Conservation (phyloP, 192 early-diverging fungal genomes). For the Dissophora globulifera region DNA sequence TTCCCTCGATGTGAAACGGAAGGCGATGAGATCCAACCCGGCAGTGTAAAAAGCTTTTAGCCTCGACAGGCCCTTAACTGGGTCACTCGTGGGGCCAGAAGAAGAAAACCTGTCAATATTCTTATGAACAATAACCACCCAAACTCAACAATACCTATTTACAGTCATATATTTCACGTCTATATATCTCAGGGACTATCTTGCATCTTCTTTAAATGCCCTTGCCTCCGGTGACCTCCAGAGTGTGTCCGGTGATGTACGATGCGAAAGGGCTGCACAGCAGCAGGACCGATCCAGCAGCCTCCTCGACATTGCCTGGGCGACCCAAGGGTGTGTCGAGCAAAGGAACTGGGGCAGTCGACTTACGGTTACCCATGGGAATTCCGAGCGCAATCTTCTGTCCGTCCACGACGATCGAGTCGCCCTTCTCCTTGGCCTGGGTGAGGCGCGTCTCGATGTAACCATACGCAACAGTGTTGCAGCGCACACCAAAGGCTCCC, state of each 20-base stretch:
- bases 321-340: conserved; percentile 67
- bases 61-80: conserved; percentile 46
- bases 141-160: too few species aligned
- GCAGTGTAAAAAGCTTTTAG: conserved; percentile 48
- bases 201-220: conserved; percentile 57
- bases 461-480: conserved; percentile 73
- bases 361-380: conserved; percentile 56
- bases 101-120: conserved; percentile 50
- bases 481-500: conserved; percentile 69
- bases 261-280: conserved; percentile 66
- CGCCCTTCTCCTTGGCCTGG: conserved; percentile 71
- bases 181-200: too few species aligned
- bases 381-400: conserved; percentile 72
- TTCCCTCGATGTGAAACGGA: conserved; percentile 52
- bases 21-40: conserved; percentile 36
- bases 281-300: conserved; percentile 67
- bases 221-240: conserved; percentile 71
- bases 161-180: too few species aligned
- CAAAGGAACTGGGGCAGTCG: conserved; percentile 41
- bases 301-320: conserved; percentile 68
- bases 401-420: conserved; percentile 65
- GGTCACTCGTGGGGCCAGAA: conserved; percentile 43
- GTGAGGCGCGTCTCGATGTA: conserved; percentile 73
- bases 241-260: conserved; percentile 67
- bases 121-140: conserved; percentile 5